These are phyloP conservation scores for Termitomyces bulborhizus DNA, from an alignment of 768 basidiomycete genomes.

Conservation along the genomic window DNA sequence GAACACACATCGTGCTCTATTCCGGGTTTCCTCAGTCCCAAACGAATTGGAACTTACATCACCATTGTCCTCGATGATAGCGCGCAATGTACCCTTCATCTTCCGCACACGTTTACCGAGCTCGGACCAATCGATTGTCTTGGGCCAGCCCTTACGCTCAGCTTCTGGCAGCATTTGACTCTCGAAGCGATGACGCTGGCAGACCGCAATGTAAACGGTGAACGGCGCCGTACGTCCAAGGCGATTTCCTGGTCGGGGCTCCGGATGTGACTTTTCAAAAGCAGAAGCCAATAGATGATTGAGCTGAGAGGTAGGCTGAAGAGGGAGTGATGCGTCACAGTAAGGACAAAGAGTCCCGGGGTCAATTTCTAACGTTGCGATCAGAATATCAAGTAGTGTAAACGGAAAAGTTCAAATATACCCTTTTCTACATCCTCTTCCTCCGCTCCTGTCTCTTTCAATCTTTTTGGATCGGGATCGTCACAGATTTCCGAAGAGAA, in stretches of 20 bases:
- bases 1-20: slow-evolving; percentile 43
- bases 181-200: slow-evolving; percentile 78
- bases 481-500: slow-evolving; percentile 26
- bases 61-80: slow-evolving; percentile 44
- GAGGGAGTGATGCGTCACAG: slow-evolving; percentile 68
- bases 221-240: slow-evolving; percentile 54
- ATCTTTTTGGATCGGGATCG: slow-evolving; percentile 24
- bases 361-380: slow-evolving; percentile 38
- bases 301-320: slow-evolving; percentile 53
- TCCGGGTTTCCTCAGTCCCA: slow-evolving; percentile 23
- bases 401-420: slow-evolving; percentile 23
- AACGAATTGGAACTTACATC: background rate
- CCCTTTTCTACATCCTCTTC: slow-evolving; percentile 26
- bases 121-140: slow-evolving; percentile 55
- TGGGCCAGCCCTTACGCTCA: slow-evolving; percentile 69
- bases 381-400: background rate
- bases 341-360: slow-evolving; percentile 73
- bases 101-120: slow-evolving; percentile 47
- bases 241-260: slow-evolving; percentile 65
- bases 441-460: slow-evolving; percentile 17
- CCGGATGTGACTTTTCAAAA: slow-evolving; percentile 45
- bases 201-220: slow-evolving; percentile 56
- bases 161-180: slow-evolving; percentile 68
- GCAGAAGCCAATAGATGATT: slow-evolving; percentile 45
- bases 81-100: slow-evolving; percentile 41